Base-by-base conservation (phyloP, 2,329 filamentous ascomycete species). In the Rhynchosporium graminicola region DNA sequence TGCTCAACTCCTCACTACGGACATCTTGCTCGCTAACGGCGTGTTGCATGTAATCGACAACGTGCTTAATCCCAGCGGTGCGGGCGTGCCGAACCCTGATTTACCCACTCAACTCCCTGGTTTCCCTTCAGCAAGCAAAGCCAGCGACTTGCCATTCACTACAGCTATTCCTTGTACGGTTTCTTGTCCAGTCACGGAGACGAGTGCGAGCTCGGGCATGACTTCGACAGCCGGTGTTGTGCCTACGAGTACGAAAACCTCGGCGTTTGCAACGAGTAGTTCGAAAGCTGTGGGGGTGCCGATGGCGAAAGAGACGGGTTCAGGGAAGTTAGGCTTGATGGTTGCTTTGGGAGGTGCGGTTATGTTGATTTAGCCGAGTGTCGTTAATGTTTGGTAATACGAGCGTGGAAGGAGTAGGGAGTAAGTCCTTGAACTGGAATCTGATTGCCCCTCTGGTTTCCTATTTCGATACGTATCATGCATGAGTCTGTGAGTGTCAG, bases 21-120 rank as follows among this genome's bases (percentile, higher is more conserved):
- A 77, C 65, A 71, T 76, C 42, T 66, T 76, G 6, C 57, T 77
- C 45, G 68, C 69, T 8, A 75, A 75, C 55, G 72, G 77, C 61
- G 73, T 79, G 45, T 56, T 74, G 13, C 69, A 74, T 60, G 68
- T 77, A 7, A 74, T 78, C 50, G 74, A 72, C 60, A 78, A 77
- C 61, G 79, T 82, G 7, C 74, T 83, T 36, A 82, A 80, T 69
- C 80, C 79, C 1, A 71, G 78, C 43, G 75, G 71, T 3, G 62
- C 74, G 13, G 67, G 67, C 2, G 74, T 67, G 20, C 80, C 79
- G 0, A 74, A 81, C 52, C 75, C 77, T 6, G 72, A 70, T 3
- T 65, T 73, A 1, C 70, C 69, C 29, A 75, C 73, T 3, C 75
- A 79, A 45, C 66, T 70, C 10, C 75, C 78, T 4, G 76, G 72